Base-by-base conservation (phyloP, 148 eudicot species). In the Fagopyrum homotropicum region DNA sequence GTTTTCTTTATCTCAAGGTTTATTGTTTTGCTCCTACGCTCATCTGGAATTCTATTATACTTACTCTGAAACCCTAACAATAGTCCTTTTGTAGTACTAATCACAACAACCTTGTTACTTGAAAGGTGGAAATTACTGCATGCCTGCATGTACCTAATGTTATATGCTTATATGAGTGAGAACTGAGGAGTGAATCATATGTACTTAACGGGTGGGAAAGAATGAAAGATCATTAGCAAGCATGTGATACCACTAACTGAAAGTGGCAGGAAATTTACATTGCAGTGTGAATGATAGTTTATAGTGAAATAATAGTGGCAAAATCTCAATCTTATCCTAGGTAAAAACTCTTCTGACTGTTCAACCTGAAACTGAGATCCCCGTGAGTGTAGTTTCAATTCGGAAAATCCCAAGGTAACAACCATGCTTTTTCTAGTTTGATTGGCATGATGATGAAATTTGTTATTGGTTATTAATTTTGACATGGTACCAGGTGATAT, bases 321-420 rank as follows among this genome's bases (percentile, higher is more conserved):
- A 51, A n/a, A 4, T 9, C 51, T 43, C n/a, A 46, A 69, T 69
- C 51, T 46, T 45, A 17, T 71, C 15, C 11, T 79, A 94, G 98
- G 97, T 94, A 51, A 94, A 94, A 85, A 86, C 93, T 81, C 98
- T 94, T 82, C 91, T 94, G 72, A 91, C 98, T 22, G 98, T 94
- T 71, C 80, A 96, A 54, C 89, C 98, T 57, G 98, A 94, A 84
- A 94, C 97, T 22, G 26, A 22, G 26, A 22, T 22, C 26, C 26
- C 26, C 26, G 26, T 22, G 26, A 22, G 26, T 22, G 95, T 97
- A 76, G 93, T 94, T 76, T 91, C 98, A 44, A 94, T 94, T 64
- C 82, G 98, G 61, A 91, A 86, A 81, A 89, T 94, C 77, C 98
- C 98, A 69, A 86, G 98, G 98, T 71, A 71, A 90, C 43, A 70